phyloP scores from a whole-genome alignment of 1,284 basidiomycete genomes.

The Caloboletus firmus region DNA sequence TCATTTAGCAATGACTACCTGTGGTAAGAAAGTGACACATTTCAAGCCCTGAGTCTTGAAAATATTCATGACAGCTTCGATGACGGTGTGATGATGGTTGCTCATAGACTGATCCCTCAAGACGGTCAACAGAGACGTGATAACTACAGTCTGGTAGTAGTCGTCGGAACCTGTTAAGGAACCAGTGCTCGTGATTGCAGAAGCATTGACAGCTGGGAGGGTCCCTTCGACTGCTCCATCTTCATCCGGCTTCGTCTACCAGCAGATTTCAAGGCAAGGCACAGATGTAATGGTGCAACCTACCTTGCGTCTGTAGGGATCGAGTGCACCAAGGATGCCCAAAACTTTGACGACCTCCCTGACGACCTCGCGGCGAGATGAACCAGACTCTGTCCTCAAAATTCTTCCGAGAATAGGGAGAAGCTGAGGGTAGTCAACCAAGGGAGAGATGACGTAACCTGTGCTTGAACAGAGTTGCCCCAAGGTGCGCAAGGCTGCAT shows the following conservation, averaged over 20 bases:
- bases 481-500: slow-evolving; percentile 92
- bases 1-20: slow-evolving; percentile 50
- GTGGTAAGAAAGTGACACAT: slow-evolving; percentile 94
- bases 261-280: slow-evolving; percentile 9
- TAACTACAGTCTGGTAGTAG: slow-evolving; percentile 97
- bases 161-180: slow-evolving; percentile 73
- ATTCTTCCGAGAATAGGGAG: slow-evolving; percentile 88
- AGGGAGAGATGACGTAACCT: slow-evolving; percentile 90
- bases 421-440: slow-evolving; percentile 89
- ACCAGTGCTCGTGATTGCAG: slow-evolving; percentile 48
- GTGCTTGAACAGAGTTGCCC: slow-evolving; percentile 97
- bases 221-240: slow-evolving; percentile 73
- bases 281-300: slow-evolving; percentile 10
- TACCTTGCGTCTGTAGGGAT: slow-evolving; percentile 94
- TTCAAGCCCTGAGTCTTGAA: slow-evolving; percentile 98
- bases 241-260: slow-evolving; percentile 72
- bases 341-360: slow-evolving; percentile 93
- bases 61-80: slow-evolving; percentile 99
- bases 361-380: slow-evolving; percentile 87
- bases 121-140: slow-evolving; percentile 86
- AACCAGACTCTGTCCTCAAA: slow-evolving; percentile 79
- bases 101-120: slow-evolving; percentile 87
- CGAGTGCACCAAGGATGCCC: slow-evolving; percentile 95
- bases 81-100: slow-evolving; percentile 88
- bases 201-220: slow-evolving; percentile 59